Base-by-base conservation (phyloP, 164 flowering plant genomes). In the Chimonanthus praecox region DNA sequence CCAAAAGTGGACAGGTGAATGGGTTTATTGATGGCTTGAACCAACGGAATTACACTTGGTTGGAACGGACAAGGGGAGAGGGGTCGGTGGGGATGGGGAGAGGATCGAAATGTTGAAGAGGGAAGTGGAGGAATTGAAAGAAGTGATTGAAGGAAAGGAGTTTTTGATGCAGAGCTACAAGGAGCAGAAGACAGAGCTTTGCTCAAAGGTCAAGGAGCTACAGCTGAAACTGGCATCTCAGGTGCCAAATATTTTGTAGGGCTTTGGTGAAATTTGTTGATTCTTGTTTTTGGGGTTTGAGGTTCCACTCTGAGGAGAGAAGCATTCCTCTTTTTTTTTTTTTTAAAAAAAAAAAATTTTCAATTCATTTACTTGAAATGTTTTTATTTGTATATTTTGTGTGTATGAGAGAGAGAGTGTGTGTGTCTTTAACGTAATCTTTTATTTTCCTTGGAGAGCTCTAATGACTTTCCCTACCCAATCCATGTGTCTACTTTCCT, bases 91-190 rank as follows among this genome's bases (percentile, higher is more conserved):
- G 51, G 87, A 87, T 64, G 83, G 75, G 3, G 97, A 86, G 65
- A 85, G 83, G 77, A 77, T 87, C 60, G 97, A 88, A 73, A 83
- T 86, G 93, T 87, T 91, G 83, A 89, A 64, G 81, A 85, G 79
- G 79, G 94, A 94, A 81, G 89, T 90, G 10, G 84, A 87, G 61
- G 96, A 91, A 75, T 75, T 95, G 81, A 92, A 86, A 73, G 98
- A 91, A 82, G 87, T 91, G 49, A 88, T 92, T 47, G 92, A 89
- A 67, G 94, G 96, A 51, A 95, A 93, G 78, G 97, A 95, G 43
- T 95, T 83, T 72, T 77, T 92, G 77, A 79, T 93, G 75, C 93
- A 86, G 77, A 91, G 85, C 81, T 95, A 90, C 82, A 92, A 92
- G 83, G 97, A 91, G 77, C 97, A 94, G 78, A 89, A 87, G 74